Conservation (phyloP, 1,139 yeast genomes). For the Pichia sp. region DNA sequence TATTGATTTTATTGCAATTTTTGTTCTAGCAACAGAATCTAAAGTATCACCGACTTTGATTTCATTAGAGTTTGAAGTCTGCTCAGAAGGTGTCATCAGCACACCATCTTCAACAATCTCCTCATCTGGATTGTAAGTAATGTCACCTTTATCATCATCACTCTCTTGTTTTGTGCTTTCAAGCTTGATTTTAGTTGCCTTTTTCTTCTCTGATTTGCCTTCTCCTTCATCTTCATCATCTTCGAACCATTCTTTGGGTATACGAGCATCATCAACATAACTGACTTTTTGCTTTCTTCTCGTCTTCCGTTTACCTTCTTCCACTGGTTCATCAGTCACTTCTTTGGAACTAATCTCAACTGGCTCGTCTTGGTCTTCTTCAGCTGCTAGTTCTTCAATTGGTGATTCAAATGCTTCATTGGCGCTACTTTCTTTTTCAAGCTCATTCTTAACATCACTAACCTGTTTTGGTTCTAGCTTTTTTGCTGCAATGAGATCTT, state of each 20-base stretch:
- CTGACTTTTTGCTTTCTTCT: slow-evolving; percentile 7
- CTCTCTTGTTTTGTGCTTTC: not conserved
- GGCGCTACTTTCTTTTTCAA: slow-evolving; percentile 3
- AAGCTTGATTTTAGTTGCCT: not conserved
- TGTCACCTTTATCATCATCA: not conserved
- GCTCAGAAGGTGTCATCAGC: not conserved
- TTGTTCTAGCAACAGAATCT: not conserved
- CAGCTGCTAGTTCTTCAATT: slow-evolving; percentile 6
- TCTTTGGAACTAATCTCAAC: slow-evolving; percentile 5
- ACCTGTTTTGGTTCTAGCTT: not conserved
- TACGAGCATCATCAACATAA: slow-evolving; percentile 7
- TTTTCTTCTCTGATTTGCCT: not conserved
- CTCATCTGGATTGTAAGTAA: not conserved
- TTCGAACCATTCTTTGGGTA: slow-evolving; percentile 1
- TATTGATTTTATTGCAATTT: not conserved
- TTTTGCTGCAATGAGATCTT: slow-evolving; percentile 35
- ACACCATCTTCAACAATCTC: not conserved
- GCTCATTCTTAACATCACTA: not conserved
- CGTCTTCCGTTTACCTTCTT: not conserved
- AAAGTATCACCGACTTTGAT: not conserved
- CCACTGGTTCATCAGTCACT: not conserved
- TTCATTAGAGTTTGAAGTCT: not conserved
- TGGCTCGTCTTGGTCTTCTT: slow-evolving; percentile 1
- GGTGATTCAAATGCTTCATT: slow-evolving; percentile 14
- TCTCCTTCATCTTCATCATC: slow-evolving; percentile 4